phyloP scores from a whole-genome alignment of 495 filamentous ascomycete species.

The Talaromyces adpressus region DNA sequence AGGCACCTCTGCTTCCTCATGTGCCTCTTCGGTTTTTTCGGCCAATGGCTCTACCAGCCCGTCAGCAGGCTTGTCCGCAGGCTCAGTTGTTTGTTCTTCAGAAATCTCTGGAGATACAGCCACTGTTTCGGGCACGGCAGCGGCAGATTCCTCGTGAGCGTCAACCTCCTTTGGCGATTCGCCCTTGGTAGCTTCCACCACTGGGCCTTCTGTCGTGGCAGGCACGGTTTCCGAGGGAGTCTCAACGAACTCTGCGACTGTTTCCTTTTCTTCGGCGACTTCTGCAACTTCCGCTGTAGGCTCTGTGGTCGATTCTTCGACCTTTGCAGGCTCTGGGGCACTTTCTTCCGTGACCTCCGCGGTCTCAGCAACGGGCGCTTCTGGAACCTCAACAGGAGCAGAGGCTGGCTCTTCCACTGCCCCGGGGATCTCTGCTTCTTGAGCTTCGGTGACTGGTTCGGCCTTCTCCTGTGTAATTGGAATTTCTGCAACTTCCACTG shows the following conservation, averaged over 20 bases:
- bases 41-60: neutral
- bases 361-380: slow-evolving; percentile 14
- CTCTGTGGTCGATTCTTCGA: slow-evolving; percentile 21
- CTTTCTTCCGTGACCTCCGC: neutral
- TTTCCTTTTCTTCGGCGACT: slow-evolving; percentile 7
- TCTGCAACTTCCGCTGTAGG: slow-evolving; percentile 13
- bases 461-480: neutral
- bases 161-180: slow-evolving; percentile 1
- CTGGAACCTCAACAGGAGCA: neutral
- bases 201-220: slow-evolving; percentile 7
- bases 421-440: neutral
- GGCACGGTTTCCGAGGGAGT: slow-evolving; percentile 9
- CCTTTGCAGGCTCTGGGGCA: neutral
- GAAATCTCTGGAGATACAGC: neutral
- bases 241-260: neutral
- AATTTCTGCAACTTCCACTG: neutral
- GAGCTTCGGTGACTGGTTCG: neutral
- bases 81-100: neutral
- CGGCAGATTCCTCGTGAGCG: slow-evolving; percentile 11
- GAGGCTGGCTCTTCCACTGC: slow-evolving; percentile 3
- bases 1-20: neutral
- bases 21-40: neutral
- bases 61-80: neutral
- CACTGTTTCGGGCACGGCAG: slow-evolving; percentile 1
- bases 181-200: neutral